Base-by-base conservation (phyloP, 352 stramenopile species). In the Globisporangium megalacanthum region DNA sequence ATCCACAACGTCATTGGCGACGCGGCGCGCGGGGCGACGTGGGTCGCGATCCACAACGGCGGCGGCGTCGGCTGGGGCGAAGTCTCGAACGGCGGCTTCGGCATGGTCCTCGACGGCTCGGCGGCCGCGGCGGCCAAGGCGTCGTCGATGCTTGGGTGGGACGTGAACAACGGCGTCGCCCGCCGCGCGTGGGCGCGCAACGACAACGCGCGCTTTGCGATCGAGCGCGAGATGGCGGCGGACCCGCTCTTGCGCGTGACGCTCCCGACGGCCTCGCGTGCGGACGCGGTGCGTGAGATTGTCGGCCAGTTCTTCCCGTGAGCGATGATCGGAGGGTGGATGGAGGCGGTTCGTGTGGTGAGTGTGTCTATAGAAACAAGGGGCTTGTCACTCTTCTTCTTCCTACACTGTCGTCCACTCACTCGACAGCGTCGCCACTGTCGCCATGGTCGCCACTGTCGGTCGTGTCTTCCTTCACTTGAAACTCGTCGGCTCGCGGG, bases 1-100 rank as follows among this genome's bases (percentile, higher is more conserved):
- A 85, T 95, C 58, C 87, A 96, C 60, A 96, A 96, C 66, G 83
- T 88, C 35, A 84, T 96, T 29, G 87, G 87, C 8, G 86, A 95
- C 62, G 81, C 83, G 17, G 78, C 86, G 29, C 82, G 87, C 48
- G 87, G 87, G 9, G 83, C 85, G 45, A 95, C 87, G 29, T 96
- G 86, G 86, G 79, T 96, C 29, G 77, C 81, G 29, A 81, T 96
- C 61, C 87, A 96, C 72, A 96, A 96, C 65, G 84, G 87, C 50
- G 87, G 87, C n/a, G 87, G 87, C 29, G 77, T 90, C 37, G 87
- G 87, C 62, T 95, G 87, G 86, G 87, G 87, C 33, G 80, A 96
- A 61, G 86, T 94, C 54, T 92, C 85, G 63, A 96, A 96, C 68
- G 86, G 86, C 14, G 86, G 85, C 55, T 96, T 96, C 56, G 86